Evolutionary conservation across 1,284 basidiomycete species (phyloP), one percentile per base, ranked within the genome.

Genomic region (Athelia psychrophila): DNA sequence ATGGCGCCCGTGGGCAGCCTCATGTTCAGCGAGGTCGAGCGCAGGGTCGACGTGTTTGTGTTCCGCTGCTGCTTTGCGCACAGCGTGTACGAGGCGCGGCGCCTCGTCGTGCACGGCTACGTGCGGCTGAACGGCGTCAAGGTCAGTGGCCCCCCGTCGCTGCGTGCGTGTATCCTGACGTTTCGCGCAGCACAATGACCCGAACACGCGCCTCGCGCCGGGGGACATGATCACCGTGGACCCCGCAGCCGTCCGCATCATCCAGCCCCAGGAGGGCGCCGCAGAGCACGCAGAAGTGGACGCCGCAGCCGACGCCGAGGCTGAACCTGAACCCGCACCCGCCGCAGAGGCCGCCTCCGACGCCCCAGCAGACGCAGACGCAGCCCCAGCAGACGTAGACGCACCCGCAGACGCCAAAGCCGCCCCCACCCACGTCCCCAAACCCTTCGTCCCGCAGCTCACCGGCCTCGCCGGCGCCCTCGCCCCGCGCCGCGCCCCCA

Each of bases 141-240:
- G 77, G 95, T 95, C 59, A 62, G 81, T 74, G 12, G 54, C 47
- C 13, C 46, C 44, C 33, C 27, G 24, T 47, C 15, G n/a, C 44
- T 38, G 42, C 49, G 40, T 49, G 36, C 16, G 38, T 6, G 49
- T 27, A 25, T 32, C 27, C 47, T 45, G 19, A 54, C 20, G 58
- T 32, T 32, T 2, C 35, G 18, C 25, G 20, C 56, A 97, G 92
- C 85, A 93, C 62, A 78, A 76, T 54, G 86, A 96, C 62, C 83
- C 95, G 23, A 96, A 95, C 64, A 89, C 87, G n/a, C 84, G 93
- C 51, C 77, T 99, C 22, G 88, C 93, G 44, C 95, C 95, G 1
- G 95, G 96, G 20, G 97, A 99, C 69, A 85, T 99, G 80, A 82
- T 98, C 53, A 84, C 92, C 15, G 90, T 99, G 33, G 81, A 96